phyloP scores from a whole-genome alignment of 495 filamentous ascomycete genomes.

The Pseudevernia furfuracea region DNA sequence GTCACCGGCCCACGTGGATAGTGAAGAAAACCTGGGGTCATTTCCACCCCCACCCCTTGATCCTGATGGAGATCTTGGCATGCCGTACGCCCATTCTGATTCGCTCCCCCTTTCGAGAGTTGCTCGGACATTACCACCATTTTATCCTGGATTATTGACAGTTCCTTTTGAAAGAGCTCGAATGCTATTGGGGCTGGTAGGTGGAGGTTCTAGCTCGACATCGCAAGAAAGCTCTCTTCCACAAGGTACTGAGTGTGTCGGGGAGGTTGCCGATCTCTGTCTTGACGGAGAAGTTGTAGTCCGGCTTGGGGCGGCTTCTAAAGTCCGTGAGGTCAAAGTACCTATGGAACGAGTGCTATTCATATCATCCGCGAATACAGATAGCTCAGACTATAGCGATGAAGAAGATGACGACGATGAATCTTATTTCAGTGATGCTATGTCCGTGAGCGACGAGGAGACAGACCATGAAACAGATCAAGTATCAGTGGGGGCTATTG shows the following conservation, averaged over 20 bases:
- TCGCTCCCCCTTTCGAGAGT: neutral
- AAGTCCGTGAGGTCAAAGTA: conserved; percentile 44
- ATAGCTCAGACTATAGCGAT: conserved; percentile 12
- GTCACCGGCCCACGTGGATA: neutral
- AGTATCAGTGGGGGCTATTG: conserved; percentile 23
- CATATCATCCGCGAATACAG: conserved; percentile 29
- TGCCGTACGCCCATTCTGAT: neutral
- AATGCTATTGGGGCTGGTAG: neutral
- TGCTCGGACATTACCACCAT: neutral
- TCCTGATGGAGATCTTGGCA: neutral
- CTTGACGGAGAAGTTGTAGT: conserved; percentile 48
- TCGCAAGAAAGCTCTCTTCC: neutral
- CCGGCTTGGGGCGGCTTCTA: conserved; percentile 41
- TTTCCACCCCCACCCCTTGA: neutral
- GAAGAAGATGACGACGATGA: conserved; percentile 19
- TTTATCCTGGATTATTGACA: neutral
- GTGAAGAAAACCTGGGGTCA: neutral
- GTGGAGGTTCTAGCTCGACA: neutral
- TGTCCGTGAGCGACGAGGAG: conserved; percentile 9
- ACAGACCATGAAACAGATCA: conserved; percentile 28
- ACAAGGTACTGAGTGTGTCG: conserved; percentile 41
- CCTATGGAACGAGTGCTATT: conserved; percentile 39
- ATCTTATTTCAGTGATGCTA: conserved; percentile 12
- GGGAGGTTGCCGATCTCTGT: conserved; percentile 48
- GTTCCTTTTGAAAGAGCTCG: conserved; percentile 1